Conservation (phyloP, 805 yeast species). For the Saccharomycopsis capsularis region DNA sequence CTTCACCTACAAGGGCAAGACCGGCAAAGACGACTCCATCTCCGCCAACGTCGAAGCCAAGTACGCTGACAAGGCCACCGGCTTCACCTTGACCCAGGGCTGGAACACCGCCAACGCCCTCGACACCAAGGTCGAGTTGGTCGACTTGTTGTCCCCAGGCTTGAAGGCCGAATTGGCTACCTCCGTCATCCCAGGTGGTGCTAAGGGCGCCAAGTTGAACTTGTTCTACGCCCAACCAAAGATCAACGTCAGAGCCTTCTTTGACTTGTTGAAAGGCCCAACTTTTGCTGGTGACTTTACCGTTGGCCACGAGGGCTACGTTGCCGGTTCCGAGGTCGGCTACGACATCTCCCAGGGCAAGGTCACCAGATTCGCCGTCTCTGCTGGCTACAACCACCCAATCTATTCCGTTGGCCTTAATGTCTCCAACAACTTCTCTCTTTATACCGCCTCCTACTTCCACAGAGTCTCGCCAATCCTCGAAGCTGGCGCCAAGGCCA, state of each 20-base stretch:
- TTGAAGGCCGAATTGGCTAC: slow-evolving; percentile 89
- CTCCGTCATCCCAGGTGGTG: slow-evolving; percentile 75
- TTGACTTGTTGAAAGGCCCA: slow-evolving; percentile 93
- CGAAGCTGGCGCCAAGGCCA: slow-evolving; percentile 97
- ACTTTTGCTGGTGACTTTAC: slow-evolving; percentile 91
- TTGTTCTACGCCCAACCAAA: slow-evolving; percentile 88
- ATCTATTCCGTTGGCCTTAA: slow-evolving; percentile 68
- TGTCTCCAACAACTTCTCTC: slow-evolving; percentile 78
- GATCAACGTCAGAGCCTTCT: slow-evolving; percentile 89
- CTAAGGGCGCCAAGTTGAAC: slow-evolving; percentile 85
- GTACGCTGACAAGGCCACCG: slow-evolving; percentile 87
- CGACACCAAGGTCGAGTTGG: slow-evolving; percentile 88
- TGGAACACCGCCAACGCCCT: slow-evolving; percentile 93
- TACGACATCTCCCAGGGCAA: slow-evolving; percentile 92
- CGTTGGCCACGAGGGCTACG: slow-evolving; percentile 91
- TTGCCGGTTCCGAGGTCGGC: slow-evolving; percentile 95
- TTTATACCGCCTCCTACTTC: slow-evolving; percentile 93
- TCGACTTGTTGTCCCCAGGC: slow-evolving; percentile 90
- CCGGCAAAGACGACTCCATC: slow-evolving; percentile 70
- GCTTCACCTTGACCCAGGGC: slow-evolving; percentile 92
- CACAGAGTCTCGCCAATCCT: slow-evolving; percentile 87
- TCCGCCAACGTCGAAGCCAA: slow-evolving; percentile 88
- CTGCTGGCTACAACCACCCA: slow-evolving; percentile 87
- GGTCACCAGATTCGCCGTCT: slow-evolving; percentile 89
- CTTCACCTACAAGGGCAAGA: slow-evolving; percentile 89